A percentile compares a stretch with the other conserved stretches of the same genome.
Evolutionary conservation across 179 eudicot genomes (phyloP).

Genomic region (Heliamphora pulchella): DNA sequence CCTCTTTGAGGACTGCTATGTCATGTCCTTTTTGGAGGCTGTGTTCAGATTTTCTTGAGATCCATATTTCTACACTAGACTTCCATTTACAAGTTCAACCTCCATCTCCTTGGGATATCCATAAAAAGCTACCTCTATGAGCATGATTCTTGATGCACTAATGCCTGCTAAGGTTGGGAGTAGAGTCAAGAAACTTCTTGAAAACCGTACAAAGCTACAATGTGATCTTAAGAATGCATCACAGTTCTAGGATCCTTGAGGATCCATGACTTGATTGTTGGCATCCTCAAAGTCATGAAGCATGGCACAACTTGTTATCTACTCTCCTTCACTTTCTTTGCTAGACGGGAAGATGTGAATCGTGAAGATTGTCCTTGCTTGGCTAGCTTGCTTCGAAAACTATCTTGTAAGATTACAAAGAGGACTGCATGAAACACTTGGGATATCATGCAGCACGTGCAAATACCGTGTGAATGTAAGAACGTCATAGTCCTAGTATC

Average conservation of each 20-base stretch:
- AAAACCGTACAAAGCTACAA: not conserved
- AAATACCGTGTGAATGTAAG: not conserved
- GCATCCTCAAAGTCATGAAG: conserved; percentile 7
- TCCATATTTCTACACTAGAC: not conserved
- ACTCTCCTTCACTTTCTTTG: no score
- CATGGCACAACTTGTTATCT: not conserved
- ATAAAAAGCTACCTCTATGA: not conserved
- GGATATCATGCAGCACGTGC: not conserved
- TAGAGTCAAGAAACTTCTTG: not conserved
- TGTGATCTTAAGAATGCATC: not conserved
- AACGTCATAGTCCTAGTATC: not conserved
- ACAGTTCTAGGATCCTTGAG: not conserved
- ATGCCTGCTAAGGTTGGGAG: not conserved
- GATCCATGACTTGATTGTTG: not conserved
- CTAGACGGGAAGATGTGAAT: no score
- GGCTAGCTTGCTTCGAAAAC: no score
- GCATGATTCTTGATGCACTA: not conserved
- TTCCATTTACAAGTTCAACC: not conserved
- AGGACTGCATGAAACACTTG: not conserved
- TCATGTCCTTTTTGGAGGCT: not conserved
- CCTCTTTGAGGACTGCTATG: no score
- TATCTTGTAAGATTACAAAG: no score
- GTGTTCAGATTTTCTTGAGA: not conserved
- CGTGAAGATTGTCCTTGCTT: no score
- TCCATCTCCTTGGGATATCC: not conserved